These are phyloP conservation scores for Liquidambar formosana DNA, from an alignment of 164 flowering plant genomes.

Conservation along the genomic window DNA sequence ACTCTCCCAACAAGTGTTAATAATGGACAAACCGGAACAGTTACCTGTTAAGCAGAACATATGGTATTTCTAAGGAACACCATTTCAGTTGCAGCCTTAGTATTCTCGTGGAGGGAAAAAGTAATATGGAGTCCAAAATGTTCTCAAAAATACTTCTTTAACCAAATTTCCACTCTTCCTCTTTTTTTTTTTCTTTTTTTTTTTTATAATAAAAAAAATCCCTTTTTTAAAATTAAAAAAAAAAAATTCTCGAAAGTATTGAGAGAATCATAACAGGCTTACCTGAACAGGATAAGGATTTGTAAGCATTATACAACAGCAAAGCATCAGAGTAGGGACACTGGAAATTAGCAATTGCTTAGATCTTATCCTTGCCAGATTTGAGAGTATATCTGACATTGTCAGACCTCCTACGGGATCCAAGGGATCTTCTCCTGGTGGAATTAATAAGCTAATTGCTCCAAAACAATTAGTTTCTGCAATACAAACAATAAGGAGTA, in stretches of 20 bases:
- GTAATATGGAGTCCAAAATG: background rate
- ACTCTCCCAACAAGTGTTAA: slow-evolving; percentile 72
- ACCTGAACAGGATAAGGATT: slow-evolving; percentile 78
- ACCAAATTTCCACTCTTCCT: background rate
- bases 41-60: slow-evolving; percentile 39
- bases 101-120: too few species aligned
- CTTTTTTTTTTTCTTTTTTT: too few species aligned
- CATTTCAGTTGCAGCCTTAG: too few species aligned
- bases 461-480: slow-evolving; percentile 57
- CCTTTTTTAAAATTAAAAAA: too few species aligned
- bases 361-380: slow-evolving; percentile 35
- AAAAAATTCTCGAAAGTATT: background rate
- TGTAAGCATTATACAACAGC: slow-evolving; percentile 68
- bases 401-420: slow-evolving; percentile 55
- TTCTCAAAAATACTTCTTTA: background rate
- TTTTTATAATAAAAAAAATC: too few species aligned
- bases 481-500: slow-evolving; percentile 2
- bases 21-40: slow-evolving; percentile 60
- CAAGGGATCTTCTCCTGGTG: slow-evolving; percentile 72
- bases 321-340: slow-evolving; percentile 49
- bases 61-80: too few species aligned
- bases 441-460: slow-evolving; percentile 49
- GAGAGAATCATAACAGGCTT: slow-evolving; percentile 4
- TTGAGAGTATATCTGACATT: slow-evolving; percentile 23
- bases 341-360: slow-evolving; percentile 38